Conservation (phyloP, 2,329 filamentous ascomycete genomes). For the Cytospora chrysosperma region DNA sequence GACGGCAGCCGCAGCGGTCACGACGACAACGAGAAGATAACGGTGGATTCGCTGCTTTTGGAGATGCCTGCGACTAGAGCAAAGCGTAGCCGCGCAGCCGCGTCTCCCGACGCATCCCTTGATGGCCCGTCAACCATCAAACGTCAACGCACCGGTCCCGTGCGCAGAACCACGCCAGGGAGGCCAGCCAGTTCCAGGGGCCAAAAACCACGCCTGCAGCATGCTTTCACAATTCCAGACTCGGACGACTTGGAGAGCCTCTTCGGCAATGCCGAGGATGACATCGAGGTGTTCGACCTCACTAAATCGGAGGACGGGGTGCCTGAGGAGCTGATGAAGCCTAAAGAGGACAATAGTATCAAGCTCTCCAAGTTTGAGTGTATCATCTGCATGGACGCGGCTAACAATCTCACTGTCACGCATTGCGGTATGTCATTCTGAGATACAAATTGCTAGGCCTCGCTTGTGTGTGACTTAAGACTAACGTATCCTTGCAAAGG, state of each 20-base stretch:
- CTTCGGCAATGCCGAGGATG: slow-evolving; percentile 32
- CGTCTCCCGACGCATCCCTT: slow-evolving; percentile 4
- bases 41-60: background rate
- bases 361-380: slow-evolving; percentile 61
- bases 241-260: slow-evolving; percentile 24
- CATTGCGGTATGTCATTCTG: slow-evolving; percentile 58
- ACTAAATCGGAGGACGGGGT: slow-evolving; percentile 43
- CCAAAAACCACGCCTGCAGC: background rate
- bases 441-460: background rate
- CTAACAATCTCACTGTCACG: slow-evolving; percentile 58
- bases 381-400: slow-evolving; percentile 66
- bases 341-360: slow-evolving; percentile 47
- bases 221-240: slow-evolving; percentile 2
- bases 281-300: slow-evolving; percentile 40
- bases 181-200: background rate
- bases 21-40: slow-evolving; percentile 2
- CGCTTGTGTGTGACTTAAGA: background rate
- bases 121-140: slow-evolving; percentile 19
- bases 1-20: background rate
- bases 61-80: slow-evolving; percentile 23
- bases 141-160: slow-evolving; percentile 7
- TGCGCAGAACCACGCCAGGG: slow-evolving; percentile 1
- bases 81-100: slow-evolving; percentile 23
- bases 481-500: slow-evolving; percentile 42
- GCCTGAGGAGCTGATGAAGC: slow-evolving; percentile 41